Evolutionary conservation across 163 green algal species (phyloP).

Genomic region (Prototheca stagnorum): DNA sequence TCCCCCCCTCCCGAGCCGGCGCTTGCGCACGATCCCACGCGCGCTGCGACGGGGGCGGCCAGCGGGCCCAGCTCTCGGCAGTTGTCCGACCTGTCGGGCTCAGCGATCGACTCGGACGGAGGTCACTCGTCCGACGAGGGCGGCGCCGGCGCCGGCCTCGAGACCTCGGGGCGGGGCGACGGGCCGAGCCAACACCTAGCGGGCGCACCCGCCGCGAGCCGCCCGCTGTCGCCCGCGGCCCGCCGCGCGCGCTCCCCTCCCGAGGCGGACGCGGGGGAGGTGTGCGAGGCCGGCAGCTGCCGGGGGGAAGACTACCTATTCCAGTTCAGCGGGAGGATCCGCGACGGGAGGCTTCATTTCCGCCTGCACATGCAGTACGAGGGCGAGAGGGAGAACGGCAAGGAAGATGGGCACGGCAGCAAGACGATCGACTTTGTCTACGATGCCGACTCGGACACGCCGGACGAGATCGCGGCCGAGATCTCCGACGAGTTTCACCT

Average conservation of each 20-base stretch:
- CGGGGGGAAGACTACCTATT: slow-evolving; percentile 84
- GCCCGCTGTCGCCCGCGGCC: background rate
- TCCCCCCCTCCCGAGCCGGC: too few species aligned
- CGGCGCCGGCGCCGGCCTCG: background rate
- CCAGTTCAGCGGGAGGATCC: slow-evolving; percentile 50
- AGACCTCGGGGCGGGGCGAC: too few species aligned
- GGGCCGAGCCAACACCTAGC: too few species aligned
- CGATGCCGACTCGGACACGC: slow-evolving; percentile 68
- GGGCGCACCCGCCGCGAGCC: background rate
- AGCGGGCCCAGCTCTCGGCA: too few species aligned
- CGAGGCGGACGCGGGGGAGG: slow-evolving; percentile 5
- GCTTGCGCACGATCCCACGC: too few species aligned
- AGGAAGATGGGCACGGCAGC: slow-evolving; percentile 15
- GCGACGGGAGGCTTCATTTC: slow-evolving; percentile 64
- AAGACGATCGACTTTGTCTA: slow-evolving; percentile 84
- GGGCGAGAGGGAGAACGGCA: slow-evolving; percentile 11
- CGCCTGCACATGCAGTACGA: slow-evolving; percentile 59
- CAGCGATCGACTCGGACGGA: too few species aligned
- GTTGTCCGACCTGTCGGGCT: too few species aligned
- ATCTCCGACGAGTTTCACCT: slow-evolving; percentile 72
- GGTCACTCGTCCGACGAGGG: too few species aligned
- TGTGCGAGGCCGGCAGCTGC: slow-evolving; percentile 49
- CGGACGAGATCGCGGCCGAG: slow-evolving; percentile 68
- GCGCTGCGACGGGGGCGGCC: too few species aligned
- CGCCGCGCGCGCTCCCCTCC: background rate